A percentile compares a stretch with the other conserved stretches of the same genome.
phyloP scores from a whole-genome alignment of 805 yeast genomes.

The Saccharomycopsis schoenii region DNA sequence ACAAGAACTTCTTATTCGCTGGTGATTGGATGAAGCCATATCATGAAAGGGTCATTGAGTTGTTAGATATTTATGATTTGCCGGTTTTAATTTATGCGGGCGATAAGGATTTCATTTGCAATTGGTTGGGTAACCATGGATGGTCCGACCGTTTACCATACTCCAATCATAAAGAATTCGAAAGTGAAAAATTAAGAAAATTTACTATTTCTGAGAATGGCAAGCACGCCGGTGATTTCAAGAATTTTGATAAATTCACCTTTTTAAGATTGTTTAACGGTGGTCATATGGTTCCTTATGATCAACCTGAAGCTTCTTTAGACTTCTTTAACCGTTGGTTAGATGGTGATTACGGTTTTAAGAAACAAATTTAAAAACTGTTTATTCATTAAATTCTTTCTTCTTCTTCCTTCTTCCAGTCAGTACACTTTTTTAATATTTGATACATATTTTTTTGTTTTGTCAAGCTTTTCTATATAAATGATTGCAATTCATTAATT shows the following conservation, averaged over 20 bases:
- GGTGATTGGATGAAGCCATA: constrained; percentile 94
- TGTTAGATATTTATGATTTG: constrained; percentile 40
- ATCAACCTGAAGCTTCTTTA: constrained; percentile 67
- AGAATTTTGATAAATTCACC: constrained; percentile 60
- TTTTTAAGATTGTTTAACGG: constrained; percentile 72
- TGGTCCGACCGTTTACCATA: constrained; percentile 68
- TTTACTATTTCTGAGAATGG: constrained; percentile 27
- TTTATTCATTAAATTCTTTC: not conserved
- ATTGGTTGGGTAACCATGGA: constrained; percentile 85
- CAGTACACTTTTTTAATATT: not conserved
- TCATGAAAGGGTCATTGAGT: constrained; percentile 60
- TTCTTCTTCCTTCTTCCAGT: not conserved
- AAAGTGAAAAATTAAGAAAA: constrained; percentile 30
- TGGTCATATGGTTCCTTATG: constrained; percentile 90
- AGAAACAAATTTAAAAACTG: not conserved
- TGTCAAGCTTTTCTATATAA: not conserved
- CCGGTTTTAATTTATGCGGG: constrained; percentile 92
- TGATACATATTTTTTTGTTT: not conserved
- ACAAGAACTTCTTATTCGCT: constrained; percentile 68
- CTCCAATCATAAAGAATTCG: constrained; percentile 44
- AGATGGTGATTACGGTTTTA: constrained; percentile 31
- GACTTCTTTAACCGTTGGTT: constrained; percentile 73
- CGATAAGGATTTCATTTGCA: constrained; percentile 85
- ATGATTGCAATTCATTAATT: not conserved
- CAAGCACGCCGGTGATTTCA: constrained; percentile 44